phyloP scores from a whole-genome alignment of 2,329 filamentous ascomycete genomes.

The Xylariaceae sp. region DNA sequence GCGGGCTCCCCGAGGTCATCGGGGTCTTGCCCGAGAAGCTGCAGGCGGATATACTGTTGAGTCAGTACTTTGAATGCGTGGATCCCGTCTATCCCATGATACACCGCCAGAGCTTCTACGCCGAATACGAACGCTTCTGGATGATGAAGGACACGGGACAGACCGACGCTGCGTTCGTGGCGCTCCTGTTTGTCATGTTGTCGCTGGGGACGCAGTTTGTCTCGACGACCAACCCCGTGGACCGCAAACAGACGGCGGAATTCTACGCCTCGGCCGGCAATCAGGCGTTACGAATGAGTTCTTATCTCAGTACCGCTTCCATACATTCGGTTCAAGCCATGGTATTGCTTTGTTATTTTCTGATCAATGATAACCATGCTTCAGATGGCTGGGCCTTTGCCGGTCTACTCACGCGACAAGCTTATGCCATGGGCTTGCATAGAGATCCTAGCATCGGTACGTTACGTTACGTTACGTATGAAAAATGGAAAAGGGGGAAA shows the following conservation, averaged over 20 bases:
- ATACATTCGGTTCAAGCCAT: conserved; percentile 71
- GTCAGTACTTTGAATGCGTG: conserved; percentile 62
- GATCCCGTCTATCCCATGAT: conserved; percentile 80
- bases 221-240: conserved; percentile 49
- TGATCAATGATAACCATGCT: conserved; percentile 81
- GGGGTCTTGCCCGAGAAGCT: conserved; percentile 69
- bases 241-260: conserved; percentile 69
- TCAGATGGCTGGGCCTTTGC: conserved; percentile 80
- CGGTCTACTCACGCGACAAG: conserved; percentile 69
- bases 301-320: conserved; percentile 69
- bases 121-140: conserved; percentile 77
- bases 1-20: conserved; percentile 69
- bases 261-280: conserved; percentile 78
- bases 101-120: conserved; percentile 67
- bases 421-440: conserved; percentile 76
- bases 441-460: conserved; percentile 68
- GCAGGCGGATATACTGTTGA: conserved; percentile 65
- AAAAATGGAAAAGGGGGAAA: no score
- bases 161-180: conserved; percentile 63
- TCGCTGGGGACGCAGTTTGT: conserved; percentile 76
- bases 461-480: conserved; percentile 4
- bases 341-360: conserved; percentile 76
- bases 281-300: conserved; percentile 68
- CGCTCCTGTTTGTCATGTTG: conserved; percentile 70
- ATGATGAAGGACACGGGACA: conserved; percentile 53